phyloP scores from a whole-genome alignment of 768 basidiomycete species.

The Suillus brevipes region DNA sequence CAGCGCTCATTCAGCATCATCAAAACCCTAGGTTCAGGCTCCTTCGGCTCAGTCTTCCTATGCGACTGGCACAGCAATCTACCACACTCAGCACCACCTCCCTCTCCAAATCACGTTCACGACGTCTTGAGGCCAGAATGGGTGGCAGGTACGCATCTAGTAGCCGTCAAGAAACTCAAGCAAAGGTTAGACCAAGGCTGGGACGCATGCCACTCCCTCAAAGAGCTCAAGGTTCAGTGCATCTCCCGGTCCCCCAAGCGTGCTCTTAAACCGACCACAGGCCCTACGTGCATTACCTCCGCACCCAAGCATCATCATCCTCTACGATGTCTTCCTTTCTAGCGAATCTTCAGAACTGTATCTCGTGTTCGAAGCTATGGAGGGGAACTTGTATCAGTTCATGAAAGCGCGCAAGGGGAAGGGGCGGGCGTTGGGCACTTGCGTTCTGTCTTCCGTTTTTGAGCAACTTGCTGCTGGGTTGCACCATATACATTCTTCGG shows the following conservation, averaged over 20 bases:
- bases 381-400: conserved; percentile 98
- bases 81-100: conserved; percentile 78
- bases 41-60: conserved; percentile 97
- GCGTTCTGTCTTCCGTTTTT: conserved; percentile 93
- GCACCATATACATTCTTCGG: conserved; percentile 86
- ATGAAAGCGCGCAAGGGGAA: conserved; percentile 96
- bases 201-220: conserved; percentile 93
- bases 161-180: conserved; percentile 98
- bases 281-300: conserved; percentile 91
- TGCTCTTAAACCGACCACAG: conserved; percentile 42
- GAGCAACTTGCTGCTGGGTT: conserved; percentile 90
- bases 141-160: conserved; percentile 88
- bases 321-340: conserved; percentile 98
- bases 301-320: conserved; percentile 95
- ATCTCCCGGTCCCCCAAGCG: conserved; percentile 16
- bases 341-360: conserved; percentile 94
- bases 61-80: conserved; percentile 98
- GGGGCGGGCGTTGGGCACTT: conserved; percentile 90
- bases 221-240: conserved; percentile 82
- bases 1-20: conserved; percentile 89
- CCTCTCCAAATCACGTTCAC: conserved; percentile 93
- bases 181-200: conserved; percentile 96
- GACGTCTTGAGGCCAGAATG: conserved; percentile 90
- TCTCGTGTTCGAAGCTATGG: conserved; percentile 99
- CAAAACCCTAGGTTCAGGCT: conserved; percentile 96